Evolutionary conservation across 345 rosid species (phyloP).

Genomic region (Hypericum perforatum): DNA sequence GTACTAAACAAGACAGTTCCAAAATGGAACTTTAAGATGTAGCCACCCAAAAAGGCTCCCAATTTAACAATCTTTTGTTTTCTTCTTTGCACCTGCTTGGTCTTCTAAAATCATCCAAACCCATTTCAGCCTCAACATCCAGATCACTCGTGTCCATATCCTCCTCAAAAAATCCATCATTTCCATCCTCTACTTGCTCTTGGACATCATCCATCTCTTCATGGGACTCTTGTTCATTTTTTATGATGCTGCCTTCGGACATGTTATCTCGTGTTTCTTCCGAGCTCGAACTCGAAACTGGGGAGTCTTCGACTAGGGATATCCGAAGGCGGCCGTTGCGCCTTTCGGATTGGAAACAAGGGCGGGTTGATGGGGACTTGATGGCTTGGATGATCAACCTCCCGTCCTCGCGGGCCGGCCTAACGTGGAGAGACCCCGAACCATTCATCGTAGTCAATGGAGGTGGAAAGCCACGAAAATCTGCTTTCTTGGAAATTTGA

Average conservation of each 20-base stretch:
- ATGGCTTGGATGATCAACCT: slow-evolving; percentile 49
- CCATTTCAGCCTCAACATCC: slow-evolving; percentile 22
- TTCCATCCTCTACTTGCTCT: slow-evolving; percentile 11
- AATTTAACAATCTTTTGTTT: slow-evolving; percentile 36
- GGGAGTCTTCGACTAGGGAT: slow-evolving; percentile 24
- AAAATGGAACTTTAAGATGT: slow-evolving; percentile 6
- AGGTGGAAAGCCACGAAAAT: slow-evolving; percentile 50
- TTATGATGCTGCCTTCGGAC: neutral
- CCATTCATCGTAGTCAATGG: slow-evolving; percentile 68
- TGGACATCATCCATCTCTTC: slow-evolving; percentile 14
- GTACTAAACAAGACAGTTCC: no score
- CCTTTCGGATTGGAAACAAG: slow-evolving; percentile 51
- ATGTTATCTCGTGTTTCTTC: slow-evolving; percentile 9
- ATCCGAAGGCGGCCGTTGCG: slow-evolving; percentile 72
- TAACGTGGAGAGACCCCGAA: slow-evolving; percentile 32
- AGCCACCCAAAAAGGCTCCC: slow-evolving; percentile 58
- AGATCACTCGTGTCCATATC: slow-evolving; percentile 14
- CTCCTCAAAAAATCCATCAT: slow-evolving; percentile 11
- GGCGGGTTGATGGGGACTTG: slow-evolving; percentile 20
- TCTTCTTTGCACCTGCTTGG: slow-evolving; percentile 43
- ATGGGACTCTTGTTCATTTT: slow-evolving; percentile 3
- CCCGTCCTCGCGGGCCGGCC: slow-evolving; percentile 66
- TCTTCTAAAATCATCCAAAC: slow-evolving; percentile 25
- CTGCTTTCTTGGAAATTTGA: slow-evolving; percentile 22
- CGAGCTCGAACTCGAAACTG: slow-evolving; percentile 13